Evolutionary conservation across 108 stramenopile species (phyloP).

Genomic region (Nitzschia inconspicua): DNA sequence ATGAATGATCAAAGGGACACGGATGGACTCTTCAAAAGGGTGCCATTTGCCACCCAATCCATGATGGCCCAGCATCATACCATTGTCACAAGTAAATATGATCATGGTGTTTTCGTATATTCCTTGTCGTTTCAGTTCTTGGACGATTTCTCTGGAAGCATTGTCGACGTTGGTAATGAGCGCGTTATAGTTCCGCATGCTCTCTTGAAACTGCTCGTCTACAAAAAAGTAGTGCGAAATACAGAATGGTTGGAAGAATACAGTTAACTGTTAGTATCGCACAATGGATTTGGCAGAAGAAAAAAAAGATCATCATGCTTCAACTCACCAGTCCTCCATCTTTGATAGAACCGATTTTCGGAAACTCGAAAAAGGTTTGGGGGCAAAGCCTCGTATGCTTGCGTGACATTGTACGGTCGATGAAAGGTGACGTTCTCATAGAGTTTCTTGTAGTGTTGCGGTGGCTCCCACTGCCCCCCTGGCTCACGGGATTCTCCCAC

Average conservation of each 20-base stretch:
- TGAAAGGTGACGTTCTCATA: too few species aligned
- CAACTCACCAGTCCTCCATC: constrained; percentile 53
- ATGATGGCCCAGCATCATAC: constrained; percentile 46
- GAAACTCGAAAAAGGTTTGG: too few species aligned
- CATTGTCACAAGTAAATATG: constrained; percentile 75
- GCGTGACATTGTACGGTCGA: constrained; percentile 36
- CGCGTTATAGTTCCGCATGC: constrained; percentile 71
- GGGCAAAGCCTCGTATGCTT: constrained; percentile 39
- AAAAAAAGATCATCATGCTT: too few species aligned
- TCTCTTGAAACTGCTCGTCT: constrained; percentile 53
- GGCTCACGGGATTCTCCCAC: constrained; percentile 16
- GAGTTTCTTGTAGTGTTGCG: constrained; percentile 34
- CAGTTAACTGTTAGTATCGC: too few species aligned
- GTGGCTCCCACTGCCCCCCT: constrained; percentile 27
- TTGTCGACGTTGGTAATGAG: constrained; percentile 64
- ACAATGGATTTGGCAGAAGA: too few species aligned
- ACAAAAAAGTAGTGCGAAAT: too few species aligned
- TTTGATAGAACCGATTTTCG: constrained; percentile 40
- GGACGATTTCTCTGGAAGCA: constrained; percentile 42
- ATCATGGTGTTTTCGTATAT: constrained; percentile 55
- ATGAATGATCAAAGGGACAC: constrained; percentile 63
- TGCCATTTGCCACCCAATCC: constrained; percentile 78
- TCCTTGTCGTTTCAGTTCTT: constrained; percentile 47
- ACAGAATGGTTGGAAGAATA: too few species aligned
- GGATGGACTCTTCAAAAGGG: constrained; percentile 63